Evolutionary conservation across 2,329 filamentous ascomycete species (phyloP).

Genomic region (Penicillium sp.): DNA sequence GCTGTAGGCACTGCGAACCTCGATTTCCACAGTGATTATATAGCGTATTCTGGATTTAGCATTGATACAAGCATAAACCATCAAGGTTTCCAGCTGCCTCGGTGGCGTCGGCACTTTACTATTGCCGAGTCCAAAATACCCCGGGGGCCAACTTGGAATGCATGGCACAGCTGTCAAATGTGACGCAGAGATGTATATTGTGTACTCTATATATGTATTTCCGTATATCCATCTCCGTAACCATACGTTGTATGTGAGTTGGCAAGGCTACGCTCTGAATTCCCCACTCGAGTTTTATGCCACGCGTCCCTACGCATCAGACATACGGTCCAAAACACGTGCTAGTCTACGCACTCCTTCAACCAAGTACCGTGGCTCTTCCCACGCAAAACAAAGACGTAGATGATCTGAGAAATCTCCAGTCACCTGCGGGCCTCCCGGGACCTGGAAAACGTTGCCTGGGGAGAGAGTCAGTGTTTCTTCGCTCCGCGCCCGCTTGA

Average conservation of each 20-base stretch:
- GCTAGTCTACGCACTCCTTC: constrained; percentile 68
- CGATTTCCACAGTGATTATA: background rate
- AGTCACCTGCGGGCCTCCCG: constrained; percentile 52
- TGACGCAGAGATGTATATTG: background rate
- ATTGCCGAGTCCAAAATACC: too few relatives aligned
- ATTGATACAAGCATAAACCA: too few relatives aligned
- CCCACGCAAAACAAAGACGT: constrained; percentile 71
- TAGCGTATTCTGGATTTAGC: too few relatives aligned
- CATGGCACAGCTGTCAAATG: background rate
- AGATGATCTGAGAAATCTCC: constrained; percentile 60
- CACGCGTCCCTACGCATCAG: constrained; percentile 6
- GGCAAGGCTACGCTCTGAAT: background rate
- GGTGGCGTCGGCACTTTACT: background rate
- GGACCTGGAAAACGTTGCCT: constrained; percentile 69
- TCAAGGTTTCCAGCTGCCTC: background rate
- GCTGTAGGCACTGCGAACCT: too few relatives aligned
- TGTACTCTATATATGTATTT: background rate
- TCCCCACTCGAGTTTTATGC: background rate
- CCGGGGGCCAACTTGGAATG: too few relatives aligned
- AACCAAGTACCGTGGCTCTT: constrained; percentile 62
- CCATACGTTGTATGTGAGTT: background rate
- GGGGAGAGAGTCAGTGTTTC: constrained; percentile 67
- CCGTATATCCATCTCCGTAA: background rate
- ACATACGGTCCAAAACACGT: constrained; percentile 18
- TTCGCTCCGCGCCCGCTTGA: constrained; percentile 57